Evolutionary conservation across 768 basidiomycete genomes (phyloP).

Genomic region (Crassisporium funariophilum): DNA sequence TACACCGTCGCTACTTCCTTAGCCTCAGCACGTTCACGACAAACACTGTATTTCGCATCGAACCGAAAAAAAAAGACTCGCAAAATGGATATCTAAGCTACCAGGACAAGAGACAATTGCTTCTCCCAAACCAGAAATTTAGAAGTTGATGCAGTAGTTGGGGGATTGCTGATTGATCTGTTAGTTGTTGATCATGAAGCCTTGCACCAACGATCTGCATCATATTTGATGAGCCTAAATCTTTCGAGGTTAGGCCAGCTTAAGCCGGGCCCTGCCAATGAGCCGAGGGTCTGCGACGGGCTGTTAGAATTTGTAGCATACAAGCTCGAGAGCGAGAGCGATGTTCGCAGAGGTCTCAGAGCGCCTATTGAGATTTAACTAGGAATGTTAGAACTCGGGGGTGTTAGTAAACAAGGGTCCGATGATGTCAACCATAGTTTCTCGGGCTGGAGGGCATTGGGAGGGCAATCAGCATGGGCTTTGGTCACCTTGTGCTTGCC

Average conservation of each 20-base stretch:
- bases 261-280: constrained; percentile 64
- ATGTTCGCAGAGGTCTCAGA: constrained; percentile 82
- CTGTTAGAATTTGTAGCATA: constrained; percentile 77
- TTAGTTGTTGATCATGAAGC: constrained; percentile 66
- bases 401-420: constrained; percentile 15
- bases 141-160: constrained; percentile 18
- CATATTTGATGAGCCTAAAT: constrained; percentile 87
- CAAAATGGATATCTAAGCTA: constrained; percentile 22
- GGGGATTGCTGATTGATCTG: constrained; percentile 16
- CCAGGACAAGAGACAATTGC: constrained; percentile 13
- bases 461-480: too few relatives aligned
- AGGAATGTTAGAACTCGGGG: not conserved
- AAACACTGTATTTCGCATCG: constrained; percentile 12
- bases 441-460: too few relatives aligned
- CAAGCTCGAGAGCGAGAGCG: constrained; percentile 82
- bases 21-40: too few relatives aligned
- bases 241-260: too few relatives aligned
- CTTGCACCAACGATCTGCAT: constrained; percentile 81
- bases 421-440: too few relatives aligned
- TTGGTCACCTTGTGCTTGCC: too few relatives aligned
- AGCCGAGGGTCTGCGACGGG: constrained; percentile 66
- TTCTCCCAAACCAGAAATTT: constrained; percentile 5
- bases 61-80: constrained; percentile 10
- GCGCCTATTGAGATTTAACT: constrained; percentile 48
- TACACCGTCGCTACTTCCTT: too few relatives aligned